Base-by-base conservation (phyloP, 352 stramenopile genomes). In the Halophytophthora polymorphica region DNA sequence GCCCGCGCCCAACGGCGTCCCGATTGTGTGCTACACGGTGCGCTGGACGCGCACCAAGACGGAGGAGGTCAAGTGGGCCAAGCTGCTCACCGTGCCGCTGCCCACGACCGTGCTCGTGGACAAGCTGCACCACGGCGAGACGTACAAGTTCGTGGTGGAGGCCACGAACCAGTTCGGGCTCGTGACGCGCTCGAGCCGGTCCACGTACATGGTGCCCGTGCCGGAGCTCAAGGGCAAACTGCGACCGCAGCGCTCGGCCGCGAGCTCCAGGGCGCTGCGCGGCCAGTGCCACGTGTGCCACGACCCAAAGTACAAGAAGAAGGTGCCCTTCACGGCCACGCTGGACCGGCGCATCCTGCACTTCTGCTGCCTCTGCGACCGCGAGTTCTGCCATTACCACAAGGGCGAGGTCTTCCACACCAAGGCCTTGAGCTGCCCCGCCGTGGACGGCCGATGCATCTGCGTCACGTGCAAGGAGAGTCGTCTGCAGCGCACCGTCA, bases 121-220 rank as follows among this genome's bases (percentile, higher is more conserved):
- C 14, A 82, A 90, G 19, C 50, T 93, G 22, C 52, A 71, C 33
- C 79, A 90, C 34, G 83, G 83, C 7, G 81, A 92, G 50, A 93
- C 83, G 35, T 93, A 92, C 69, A 90, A 90, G 45, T 83, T 93
- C 49, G 71, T 87, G 11, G 83, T 93, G 5, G 77, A 93, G 49
- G 78, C 83, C 15, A 92, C 81, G 8, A 93, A 93, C 53, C 59
- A 73, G 22, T 93, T 93, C 44, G 83, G 83, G 0, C 56, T 92
- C 35, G 69, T 90, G 17, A 83, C 74, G 8, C 73, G 69, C 41
- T 93, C 83, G 15, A 89, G 79, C 34, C 78, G 78, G 10, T 93
- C 83, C 48, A 92, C 83, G 25, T 93, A 90, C 48, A 91, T 93
- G 83, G 83, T 91, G 8, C 80, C 80, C 1, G 65, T 90, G 15